These are phyloP conservation scores for Debaryomycetaceae sp. DNA, from an alignment of 1,139 yeast genomes.

Conservation along the genomic window DNA sequence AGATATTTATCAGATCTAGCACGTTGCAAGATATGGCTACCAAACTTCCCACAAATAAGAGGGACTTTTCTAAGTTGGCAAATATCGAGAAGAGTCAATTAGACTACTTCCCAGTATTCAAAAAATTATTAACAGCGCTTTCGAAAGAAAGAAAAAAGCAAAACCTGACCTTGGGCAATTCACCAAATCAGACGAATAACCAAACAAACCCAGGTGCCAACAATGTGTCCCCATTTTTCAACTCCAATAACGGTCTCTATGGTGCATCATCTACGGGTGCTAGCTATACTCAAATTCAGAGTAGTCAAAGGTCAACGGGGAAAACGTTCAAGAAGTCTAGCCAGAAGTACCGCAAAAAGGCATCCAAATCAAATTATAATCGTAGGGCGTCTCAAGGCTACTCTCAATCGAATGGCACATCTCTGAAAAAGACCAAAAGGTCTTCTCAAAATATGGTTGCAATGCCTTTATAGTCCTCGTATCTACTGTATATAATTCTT, in stretches of 20 bases:
- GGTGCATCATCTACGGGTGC: neutral
- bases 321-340: neutral
- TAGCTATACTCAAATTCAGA: neutral
- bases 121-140: slow-evolving; percentile 36
- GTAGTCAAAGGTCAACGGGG: neutral
- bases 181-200: slow-evolving; percentile 1
- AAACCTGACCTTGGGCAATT: neutral
- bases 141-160: slow-evolving; percentile 25
- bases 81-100: slow-evolving; percentile 39
- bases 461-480: neutral
- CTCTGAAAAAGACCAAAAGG: neutral
- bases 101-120: slow-evolving; percentile 47
- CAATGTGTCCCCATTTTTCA: slow-evolving; percentile 10
- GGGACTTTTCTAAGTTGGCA: slow-evolving; percentile 44
- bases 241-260: neutral
- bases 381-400: neutral
- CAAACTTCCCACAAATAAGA: slow-evolving; percentile 50
- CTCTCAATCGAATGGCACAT: neutral
- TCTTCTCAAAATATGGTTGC: neutral
- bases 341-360: neutral
- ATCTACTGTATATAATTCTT: neutral
- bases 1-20: slow-evolving; percentile 45
- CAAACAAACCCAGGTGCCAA: neutral
- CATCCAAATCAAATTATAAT: neutral
- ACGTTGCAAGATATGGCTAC: slow-evolving; percentile 54